These are phyloP conservation scores for Monosporozyma yasuniensis DNA, from an alignment of 805 yeast species.

Conservation along the genomic window DNA sequence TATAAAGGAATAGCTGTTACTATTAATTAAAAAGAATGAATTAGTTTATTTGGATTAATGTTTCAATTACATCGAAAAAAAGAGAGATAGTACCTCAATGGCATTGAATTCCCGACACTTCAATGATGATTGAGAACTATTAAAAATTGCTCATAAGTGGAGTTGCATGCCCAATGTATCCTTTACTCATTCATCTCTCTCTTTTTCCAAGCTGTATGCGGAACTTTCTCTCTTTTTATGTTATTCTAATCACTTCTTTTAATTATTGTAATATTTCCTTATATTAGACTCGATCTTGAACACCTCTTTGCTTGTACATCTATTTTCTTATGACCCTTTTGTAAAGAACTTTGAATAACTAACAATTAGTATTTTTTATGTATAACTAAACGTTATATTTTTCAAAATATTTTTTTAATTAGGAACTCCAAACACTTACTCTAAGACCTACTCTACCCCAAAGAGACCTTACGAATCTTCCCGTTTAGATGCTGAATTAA, in stretches of 20 bases:
- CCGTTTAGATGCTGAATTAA: constrained; percentile 98
- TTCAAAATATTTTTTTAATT: constrained; percentile 9
- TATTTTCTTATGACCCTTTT: not conserved
- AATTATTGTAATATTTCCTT: not conserved
- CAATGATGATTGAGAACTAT: constrained; percentile 31
- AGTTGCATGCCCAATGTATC: no score
- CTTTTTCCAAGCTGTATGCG: not conserved
- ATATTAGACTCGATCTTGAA: not conserved
- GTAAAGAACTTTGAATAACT: not conserved
- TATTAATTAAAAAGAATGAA: not conserved
- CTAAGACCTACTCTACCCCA: constrained; percentile 99
- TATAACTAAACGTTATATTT: constrained; percentile 5
- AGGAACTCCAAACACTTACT: constrained; percentile 99
- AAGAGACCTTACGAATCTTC: constrained; percentile 99
- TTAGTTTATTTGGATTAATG: not conserved
- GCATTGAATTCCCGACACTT: constrained; percentile 86
- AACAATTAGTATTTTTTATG: not conserved
- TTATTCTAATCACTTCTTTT: not conserved
- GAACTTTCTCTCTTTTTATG: not conserved
- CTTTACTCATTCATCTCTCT: no score
- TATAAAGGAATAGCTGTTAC: constrained; percentile 5
- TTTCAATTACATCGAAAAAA: no score
- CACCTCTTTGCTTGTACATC: not conserved
- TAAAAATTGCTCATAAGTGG: not conserved
- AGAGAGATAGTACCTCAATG: constrained; percentile 19